These are phyloP conservation scores for Cornus florida DNA, from an alignment of 148 eudicot genomes.

Conservation along the genomic window DNA sequence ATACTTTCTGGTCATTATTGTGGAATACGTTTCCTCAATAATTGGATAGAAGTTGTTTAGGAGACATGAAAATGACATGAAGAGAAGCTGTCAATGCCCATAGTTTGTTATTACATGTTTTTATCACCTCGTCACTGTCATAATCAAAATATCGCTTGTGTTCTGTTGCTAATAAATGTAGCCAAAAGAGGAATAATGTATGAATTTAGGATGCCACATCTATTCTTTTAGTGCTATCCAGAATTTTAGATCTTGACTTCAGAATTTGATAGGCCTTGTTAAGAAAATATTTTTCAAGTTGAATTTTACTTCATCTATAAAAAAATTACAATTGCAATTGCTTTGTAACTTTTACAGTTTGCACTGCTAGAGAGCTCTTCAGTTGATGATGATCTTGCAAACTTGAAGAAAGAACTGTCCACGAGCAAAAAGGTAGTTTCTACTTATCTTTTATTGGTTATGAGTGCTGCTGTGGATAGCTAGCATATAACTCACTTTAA, in stretches of 20 bases:
- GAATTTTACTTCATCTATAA: neutral
- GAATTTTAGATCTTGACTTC: neutral
- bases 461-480: neutral
- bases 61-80: no score
- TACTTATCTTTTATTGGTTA: neutral
- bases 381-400: constrained; percentile 86
- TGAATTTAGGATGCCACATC: neutral
- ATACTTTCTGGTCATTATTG: no score
- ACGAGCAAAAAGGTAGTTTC: constrained; percentile 70
- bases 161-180: neutral
- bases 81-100: no score
- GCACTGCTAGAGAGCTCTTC: constrained; percentile 87
- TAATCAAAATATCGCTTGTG: neutral
- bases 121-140: neutral
- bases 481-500: neutral
- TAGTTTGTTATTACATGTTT: no score
- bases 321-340: constrained; percentile 8
- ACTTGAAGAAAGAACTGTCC: constrained; percentile 59
- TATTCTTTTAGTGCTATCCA: neutral
- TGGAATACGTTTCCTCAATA: no score
- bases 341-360: constrained; percentile 54
- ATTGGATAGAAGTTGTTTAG: no score
- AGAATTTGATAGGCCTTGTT: constrained; percentile 2
- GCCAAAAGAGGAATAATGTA: neutral
- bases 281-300: neutral